Base-by-base conservation (phyloP, 345 rosid species). In the Citrus hindsii region DNA sequence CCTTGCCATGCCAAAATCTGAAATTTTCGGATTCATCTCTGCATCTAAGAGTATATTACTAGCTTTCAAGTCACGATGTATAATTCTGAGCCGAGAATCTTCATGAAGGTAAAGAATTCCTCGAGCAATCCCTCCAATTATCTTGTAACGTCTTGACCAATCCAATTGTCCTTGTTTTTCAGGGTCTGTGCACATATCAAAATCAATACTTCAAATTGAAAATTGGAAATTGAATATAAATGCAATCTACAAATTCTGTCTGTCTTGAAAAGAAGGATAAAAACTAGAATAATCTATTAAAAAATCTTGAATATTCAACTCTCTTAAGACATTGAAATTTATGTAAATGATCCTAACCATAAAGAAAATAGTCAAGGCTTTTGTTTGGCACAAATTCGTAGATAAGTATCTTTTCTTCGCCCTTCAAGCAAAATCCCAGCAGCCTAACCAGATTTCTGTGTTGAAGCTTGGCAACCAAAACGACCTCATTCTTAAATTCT, bases 81-180 rank as follows among this genome's bases (percentile, higher is more conserved):
- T 86, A 71, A 89, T 89, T 32, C 76, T 80, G 9, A 84, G 84
- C 27, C 84, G 67, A 38, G 92, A 91, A 76, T 85, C 90, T 60
- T 87, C 79, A 9, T 91, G 92, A 65, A 89, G 85, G 67, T 91
- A 89, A 32, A 89, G 87, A 75, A 89, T 61, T 60, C 91, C 90
- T 55, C 86, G 74, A 61, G 92, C 91, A 71, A 91, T 91, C 64
- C 88, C 88, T 24, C 56, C 76, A 18, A 91, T 83, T 79, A 91
- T 88, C 58, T 86, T 89, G 82, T 81, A 83, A 21, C 87, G 80
- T 33, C n/a, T 79, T 14, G 80, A 48, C 92, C 91, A 91, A 76
- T 86, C 85, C n/a, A 91, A 74, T 32, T 71, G 48, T 13, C 80
- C 58, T 32, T 67, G 72, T 73, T 80, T 86, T 74, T 73, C 69